phyloP scores from a whole-genome alignment of 192 early-diverging fungal genomes.

The Mycoemilia scoparia region DNA sequence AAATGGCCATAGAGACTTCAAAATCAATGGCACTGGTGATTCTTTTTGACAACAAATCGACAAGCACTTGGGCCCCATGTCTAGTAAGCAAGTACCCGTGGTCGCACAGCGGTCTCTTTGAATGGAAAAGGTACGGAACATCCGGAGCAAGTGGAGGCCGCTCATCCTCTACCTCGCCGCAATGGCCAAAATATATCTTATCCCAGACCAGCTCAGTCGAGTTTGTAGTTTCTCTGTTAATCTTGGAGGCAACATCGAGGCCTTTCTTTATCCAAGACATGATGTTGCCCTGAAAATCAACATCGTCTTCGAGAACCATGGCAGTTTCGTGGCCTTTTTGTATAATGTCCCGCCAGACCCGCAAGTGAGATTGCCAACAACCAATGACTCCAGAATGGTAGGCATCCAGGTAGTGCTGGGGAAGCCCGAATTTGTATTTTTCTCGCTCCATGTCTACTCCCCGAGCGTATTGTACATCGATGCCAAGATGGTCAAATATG shows the following conservation, averaged over 20 bases:
- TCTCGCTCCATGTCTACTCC: no score
- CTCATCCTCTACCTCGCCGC: constrained; percentile 19
- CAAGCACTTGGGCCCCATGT: constrained; percentile 23
- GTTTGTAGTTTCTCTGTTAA: constrained; percentile 1
- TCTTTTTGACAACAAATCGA: no score
- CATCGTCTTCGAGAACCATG: constrained; percentile 26
- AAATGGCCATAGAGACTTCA: no score
- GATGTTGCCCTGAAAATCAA: constrained; percentile 25
- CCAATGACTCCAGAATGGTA: no score
- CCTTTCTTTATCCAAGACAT: constrained; percentile 5
- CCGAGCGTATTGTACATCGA: no score
- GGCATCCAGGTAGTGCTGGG: no score
- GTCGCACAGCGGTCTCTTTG: constrained; percentile 25
- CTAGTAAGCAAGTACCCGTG: constrained; percentile 23
- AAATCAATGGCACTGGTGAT: no score
- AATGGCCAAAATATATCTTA: constrained; percentile 27
- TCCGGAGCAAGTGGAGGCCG: not conserved
- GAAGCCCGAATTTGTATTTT: no score
- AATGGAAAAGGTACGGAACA: constrained; percentile 4
- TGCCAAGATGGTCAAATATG: no score
- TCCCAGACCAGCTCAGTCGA: no score
- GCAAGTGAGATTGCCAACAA: no score
- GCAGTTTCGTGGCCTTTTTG: constrained; percentile 11
- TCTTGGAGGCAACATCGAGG: not conserved
- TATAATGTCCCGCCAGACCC: constrained; percentile 25